Evolutionary conservation across 805 yeast genomes (phyloP), one percentile per base, ranked within the genome.

Genomic region (Candida chilensis): DNA sequence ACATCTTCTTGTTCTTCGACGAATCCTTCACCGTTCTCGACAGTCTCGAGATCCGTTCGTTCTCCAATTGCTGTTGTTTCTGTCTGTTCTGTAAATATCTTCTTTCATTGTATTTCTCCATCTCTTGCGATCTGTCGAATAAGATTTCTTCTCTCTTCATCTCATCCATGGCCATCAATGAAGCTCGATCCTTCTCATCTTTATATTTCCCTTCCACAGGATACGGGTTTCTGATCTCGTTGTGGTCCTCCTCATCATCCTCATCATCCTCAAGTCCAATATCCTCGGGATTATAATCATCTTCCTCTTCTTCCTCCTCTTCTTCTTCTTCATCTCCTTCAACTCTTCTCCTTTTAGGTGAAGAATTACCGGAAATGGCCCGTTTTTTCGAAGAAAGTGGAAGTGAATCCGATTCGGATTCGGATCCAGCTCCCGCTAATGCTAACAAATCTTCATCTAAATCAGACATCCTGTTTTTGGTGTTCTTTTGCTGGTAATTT

Each of bases 381-480:
- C 47, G 31, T 36, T 51, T 45, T 31, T 55, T 53, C 9, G 45
- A 40, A 18, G 49, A 41, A 18, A 51, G 45, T 27, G 63, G 60
- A 28, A 46, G 52, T 12, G 46, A 38, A 14, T 48, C 61, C 20
- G 55, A 50, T 11, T 64, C 74, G 22, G 57, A 51, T 7, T 52
- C 78, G 20, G 71, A 76, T 31, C 68, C 80, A 16, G 70, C 77
- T 37, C 94, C 97, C 30, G 98, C 98, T 45, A 92, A 72, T 14
- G 96, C 97, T 50, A 90, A 72, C 60, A 92, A 71, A 71, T 92
- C 98, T 53, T 90, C 97, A 52, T 88, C 96, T 48, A 86, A 74
- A 50, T 76, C 94, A 37, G 88, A 78, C 94, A 83, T 83, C 11
- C 16, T 36, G 21, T 20, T 10, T 20, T 10, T n/a, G n/a, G n/a